These are phyloP conservation scores for Vigna radiata DNA, from an alignment of 306 rosid genomes.

Conservation along the genomic window DNA sequence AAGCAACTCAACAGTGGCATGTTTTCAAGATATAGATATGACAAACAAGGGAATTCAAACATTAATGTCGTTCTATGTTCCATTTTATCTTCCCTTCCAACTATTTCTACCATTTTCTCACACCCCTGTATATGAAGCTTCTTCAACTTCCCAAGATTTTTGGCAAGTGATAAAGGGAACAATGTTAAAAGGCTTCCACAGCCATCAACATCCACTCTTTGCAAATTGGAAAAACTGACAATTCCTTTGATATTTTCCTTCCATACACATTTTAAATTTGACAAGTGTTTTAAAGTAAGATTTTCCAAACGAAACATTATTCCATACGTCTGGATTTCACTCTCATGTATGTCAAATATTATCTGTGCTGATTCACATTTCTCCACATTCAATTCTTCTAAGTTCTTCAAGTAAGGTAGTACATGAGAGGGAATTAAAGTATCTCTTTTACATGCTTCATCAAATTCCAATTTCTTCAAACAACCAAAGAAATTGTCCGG, in stretches of 20 bases:
- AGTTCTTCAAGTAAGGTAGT: background rate
- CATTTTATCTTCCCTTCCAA: background rate
- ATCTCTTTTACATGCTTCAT: too few species aligned
- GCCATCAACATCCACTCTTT: background rate
- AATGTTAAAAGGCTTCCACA: background rate
- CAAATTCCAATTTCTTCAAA: too few species aligned
- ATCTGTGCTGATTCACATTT: accelerated
- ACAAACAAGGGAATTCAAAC: conserved; percentile 16
- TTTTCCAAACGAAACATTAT: background rate
- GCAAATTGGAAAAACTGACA: conserved; percentile 12
- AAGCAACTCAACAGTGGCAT: background rate
- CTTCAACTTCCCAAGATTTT: background rate
- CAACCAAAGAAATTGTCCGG: too few species aligned
- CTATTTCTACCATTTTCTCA: conserved; percentile 16
- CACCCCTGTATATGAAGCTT: background rate
- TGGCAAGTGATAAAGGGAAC: background rate
- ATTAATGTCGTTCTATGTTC: background rate
- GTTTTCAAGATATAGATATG: accelerated
- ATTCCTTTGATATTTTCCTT: background rate
- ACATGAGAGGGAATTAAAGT: background rate
- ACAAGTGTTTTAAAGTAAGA: background rate
- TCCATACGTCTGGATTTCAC: background rate
- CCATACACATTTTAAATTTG: background rate
- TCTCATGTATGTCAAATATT: background rate
- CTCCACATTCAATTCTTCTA: background rate